Conservation (phyloP, 1,139 yeast genomes). For the Hanseniaspora gamundiae region DNA sequence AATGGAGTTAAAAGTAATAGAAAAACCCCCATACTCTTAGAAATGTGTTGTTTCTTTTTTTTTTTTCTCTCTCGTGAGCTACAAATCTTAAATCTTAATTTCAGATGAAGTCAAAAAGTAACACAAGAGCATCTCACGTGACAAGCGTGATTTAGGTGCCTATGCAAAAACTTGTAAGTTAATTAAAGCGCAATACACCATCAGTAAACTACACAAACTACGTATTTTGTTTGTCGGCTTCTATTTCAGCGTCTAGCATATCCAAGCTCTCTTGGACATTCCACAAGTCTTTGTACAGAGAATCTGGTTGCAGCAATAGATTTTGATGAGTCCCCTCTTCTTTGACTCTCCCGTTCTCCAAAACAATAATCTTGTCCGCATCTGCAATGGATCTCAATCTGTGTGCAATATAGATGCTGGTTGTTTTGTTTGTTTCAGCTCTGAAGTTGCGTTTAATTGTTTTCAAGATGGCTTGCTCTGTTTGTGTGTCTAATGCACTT, state of each 20-base stretch:
- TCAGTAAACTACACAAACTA: too few species aligned
- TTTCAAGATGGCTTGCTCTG: conserved; percentile 71
- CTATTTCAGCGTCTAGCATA: conserved; percentile 28
- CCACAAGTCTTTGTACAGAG: conserved; percentile 77
- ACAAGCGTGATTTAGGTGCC: too few species aligned
- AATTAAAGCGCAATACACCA: too few species aligned
- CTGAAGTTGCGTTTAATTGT: conserved; percentile 57
- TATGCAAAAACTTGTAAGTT: too few species aligned
- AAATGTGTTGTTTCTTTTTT: too few species aligned
- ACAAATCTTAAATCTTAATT: too few species aligned
- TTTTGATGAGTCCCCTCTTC: conserved; percentile 79
- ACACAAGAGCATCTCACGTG: too few species aligned
- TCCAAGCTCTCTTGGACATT: conserved; percentile 78
- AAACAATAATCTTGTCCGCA: conserved; percentile 83
- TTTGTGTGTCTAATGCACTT: conserved; percentile 90
- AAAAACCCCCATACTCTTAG: too few species aligned
- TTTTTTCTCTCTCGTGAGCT: too few species aligned
- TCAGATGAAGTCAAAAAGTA: too few species aligned
- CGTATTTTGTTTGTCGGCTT: conserved; percentile 20
- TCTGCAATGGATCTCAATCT: conserved; percentile 89
- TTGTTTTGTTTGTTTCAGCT: conserved; percentile 30
- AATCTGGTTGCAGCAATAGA: conserved; percentile 39
- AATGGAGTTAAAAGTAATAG: too few species aligned
- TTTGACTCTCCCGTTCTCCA: conserved; percentile 63
- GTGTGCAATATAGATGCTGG: conserved; percentile 89